phyloP scores from a whole-genome alignment of 495 filamentous ascomycete genomes.

The Viridothelium virens region DNA sequence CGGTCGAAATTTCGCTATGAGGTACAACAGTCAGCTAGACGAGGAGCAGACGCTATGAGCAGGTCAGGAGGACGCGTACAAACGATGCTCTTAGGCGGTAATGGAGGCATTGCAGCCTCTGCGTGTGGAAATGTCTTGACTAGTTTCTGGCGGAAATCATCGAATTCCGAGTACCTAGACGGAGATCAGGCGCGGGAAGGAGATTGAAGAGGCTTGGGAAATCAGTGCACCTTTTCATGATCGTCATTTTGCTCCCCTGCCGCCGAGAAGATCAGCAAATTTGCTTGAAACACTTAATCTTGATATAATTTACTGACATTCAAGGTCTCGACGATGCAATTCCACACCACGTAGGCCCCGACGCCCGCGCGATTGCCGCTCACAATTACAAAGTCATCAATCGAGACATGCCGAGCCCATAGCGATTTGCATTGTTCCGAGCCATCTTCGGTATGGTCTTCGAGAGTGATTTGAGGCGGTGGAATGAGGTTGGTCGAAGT shows the following conservation, averaged over 20 bases:
- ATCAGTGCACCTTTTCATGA: slow-evolving; percentile 14
- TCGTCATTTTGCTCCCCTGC: slow-evolving; percentile 17
- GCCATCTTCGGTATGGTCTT: slow-evolving; percentile 62
- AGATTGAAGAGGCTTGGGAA: slow-evolving; percentile 1
- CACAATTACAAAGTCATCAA: slow-evolving; percentile 61
- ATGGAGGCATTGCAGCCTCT: slow-evolving; percentile 52
- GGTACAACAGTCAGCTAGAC: background rate
- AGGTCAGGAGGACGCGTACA: slow-evolving; percentile 42
- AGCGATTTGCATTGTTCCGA: slow-evolving; percentile 53
- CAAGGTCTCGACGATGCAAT: slow-evolving; percentile 60
- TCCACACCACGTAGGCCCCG: slow-evolving; percentile 69
- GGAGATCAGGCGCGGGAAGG: background rate
- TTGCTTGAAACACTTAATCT: slow-evolving; percentile 1
- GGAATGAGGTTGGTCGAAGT: slow-evolving; percentile 18
- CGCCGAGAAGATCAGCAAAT: slow-evolving; percentile 4
- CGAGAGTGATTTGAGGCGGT: slow-evolving; percentile 51
- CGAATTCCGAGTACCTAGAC: slow-evolving; percentile 65
- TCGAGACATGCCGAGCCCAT: slow-evolving; percentile 59
- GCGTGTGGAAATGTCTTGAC: slow-evolving; percentile 58
- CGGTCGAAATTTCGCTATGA: slow-evolving; percentile 59
- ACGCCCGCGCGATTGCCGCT: slow-evolving; percentile 53
- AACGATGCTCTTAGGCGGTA: slow-evolving; percentile 64
- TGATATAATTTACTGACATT: slow-evolving; percentile 37
- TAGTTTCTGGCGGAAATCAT: slow-evolving; percentile 51
- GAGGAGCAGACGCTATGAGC: slow-evolving; percentile 13